Conservation (phyloP, 768 basidiomycete genomes). For the Agrocybe pediades region DNA sequence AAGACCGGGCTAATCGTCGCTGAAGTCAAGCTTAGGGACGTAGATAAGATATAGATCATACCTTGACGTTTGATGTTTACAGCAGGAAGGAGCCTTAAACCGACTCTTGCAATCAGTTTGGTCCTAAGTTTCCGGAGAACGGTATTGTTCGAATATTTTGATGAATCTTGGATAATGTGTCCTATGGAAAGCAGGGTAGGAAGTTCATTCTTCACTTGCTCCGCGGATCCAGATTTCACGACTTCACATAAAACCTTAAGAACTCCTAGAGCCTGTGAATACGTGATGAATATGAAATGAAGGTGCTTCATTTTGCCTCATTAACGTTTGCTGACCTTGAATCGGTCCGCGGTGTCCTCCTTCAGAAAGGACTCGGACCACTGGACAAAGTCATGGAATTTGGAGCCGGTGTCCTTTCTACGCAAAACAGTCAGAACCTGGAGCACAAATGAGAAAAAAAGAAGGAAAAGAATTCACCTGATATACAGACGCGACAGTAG, state of each 20-base stretch:
- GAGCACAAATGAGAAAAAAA: not conserved
- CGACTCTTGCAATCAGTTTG: slow-evolving; percentile 71
- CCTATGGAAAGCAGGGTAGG: slow-evolving; percentile 48
- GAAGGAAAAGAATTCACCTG: slow-evolving; percentile 60
- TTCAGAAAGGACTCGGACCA: slow-evolving; percentile 43
- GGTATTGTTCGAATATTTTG: slow-evolving; percentile 54
- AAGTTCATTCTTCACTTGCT: slow-evolving; percentile 48
- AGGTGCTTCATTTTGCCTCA: slow-evolving; percentile 5
- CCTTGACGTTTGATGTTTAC: slow-evolving; percentile 36
- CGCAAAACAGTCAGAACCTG: slow-evolving; percentile 3
- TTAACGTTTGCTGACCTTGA: slow-evolving; percentile 44
- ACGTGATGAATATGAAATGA: not conserved
- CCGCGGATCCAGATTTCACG: slow-evolving; percentile 60
- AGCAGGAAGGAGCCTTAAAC: slow-evolving; percentile 61
- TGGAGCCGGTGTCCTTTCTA: slow-evolving; percentile 60
- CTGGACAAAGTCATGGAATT: slow-evolving; percentile 54
- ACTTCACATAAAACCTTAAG: slow-evolving; percentile 74
- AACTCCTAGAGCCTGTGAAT: slow-evolving; percentile 61
- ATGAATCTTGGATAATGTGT: slow-evolving; percentile 39
- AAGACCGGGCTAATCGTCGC: slow-evolving; percentile 29
- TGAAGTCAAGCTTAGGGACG: not conserved
- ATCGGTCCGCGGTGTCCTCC: slow-evolving; percentile 38
- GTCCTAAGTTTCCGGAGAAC: slow-evolving; percentile 66
- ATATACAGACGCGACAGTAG: slow-evolving; percentile 82
- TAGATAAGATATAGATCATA: slow-evolving; percentile 9